phyloP scores from a whole-genome alignment of 108 stramenopile species.

The Cyclostephanos tholiformis region DNA sequence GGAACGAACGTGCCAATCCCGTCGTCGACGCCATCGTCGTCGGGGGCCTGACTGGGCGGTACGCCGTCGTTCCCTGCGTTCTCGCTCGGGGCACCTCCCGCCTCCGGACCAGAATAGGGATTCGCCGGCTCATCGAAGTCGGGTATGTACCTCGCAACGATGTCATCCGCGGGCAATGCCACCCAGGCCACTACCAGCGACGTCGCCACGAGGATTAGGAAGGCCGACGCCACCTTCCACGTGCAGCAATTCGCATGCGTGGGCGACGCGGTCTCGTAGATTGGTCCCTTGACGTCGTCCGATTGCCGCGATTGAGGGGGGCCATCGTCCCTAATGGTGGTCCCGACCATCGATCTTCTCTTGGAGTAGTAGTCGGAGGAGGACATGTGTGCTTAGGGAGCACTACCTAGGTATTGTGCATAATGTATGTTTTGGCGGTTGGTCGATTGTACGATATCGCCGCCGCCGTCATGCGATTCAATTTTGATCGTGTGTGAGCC shows the following conservation, averaged over 20 bases:
- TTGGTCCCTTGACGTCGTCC: conserved; percentile 7
- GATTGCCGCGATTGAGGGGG: not conserved
- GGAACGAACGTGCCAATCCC: conserved; percentile 19
- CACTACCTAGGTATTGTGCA: no score
- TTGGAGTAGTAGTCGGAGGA: conserved; percentile 1
- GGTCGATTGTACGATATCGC: no score
- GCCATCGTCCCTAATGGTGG: conserved; percentile 5
- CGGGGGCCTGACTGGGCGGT: conserved; percentile 5
- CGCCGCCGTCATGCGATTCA: no score
- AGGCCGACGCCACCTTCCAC: conserved; percentile 27
- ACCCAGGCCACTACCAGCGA: conserved; percentile 28
- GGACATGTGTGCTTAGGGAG: not conserved
- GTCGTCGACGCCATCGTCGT: not conserved
- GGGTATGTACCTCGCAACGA: conserved; percentile 33
- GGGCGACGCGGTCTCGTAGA: conserved; percentile 3
- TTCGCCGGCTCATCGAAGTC: conserved; percentile 29
- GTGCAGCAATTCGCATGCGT: conserved; percentile 43
- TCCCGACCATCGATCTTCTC: not conserved
- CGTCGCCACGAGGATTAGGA: conserved; percentile 25
- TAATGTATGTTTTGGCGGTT: no score
- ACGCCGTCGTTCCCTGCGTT: conserved; percentile 5
- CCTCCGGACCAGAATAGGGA: conserved; percentile 41
- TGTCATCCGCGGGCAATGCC: conserved; percentile 36
- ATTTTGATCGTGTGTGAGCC: no score
- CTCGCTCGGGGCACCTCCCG: conserved; percentile 18